Evolutionary conservation across 2,329 filamentous ascomycete species (phyloP), one percentile per base, ranked within the genome.

Genomic region (Colletotrichum liaoningense): DNA sequence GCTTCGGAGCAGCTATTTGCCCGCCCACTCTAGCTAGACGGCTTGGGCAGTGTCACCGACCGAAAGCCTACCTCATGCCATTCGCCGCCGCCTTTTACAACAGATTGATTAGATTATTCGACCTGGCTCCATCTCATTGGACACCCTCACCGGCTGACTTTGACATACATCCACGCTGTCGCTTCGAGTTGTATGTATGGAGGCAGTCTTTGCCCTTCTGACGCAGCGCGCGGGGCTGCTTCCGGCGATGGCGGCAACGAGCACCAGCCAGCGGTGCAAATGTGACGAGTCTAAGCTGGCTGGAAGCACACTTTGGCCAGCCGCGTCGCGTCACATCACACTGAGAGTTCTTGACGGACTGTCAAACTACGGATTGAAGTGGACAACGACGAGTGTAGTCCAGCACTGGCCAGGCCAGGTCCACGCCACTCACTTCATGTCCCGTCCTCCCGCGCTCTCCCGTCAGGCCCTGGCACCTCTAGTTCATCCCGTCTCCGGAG

Each of bases 41-140:
- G 55, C 46, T 30, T 38, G 63, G 33, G 52, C 59, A 66, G 60
- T 73, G 60, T 65, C 30, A 52, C 60, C 67, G 56, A 35, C 70
- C 71, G 49, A 63, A 72, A 60, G 63, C 49, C 49, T 68, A 70
- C 67, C 59, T 70, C 57, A 67, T 67, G 68, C 56, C 55, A 65
- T 55, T 72, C 65, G 49, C 55, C 60, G 70, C 49, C 69, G 64
- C 56, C 70, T 65, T 56, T 30, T 60, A 55, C 69, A 65, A 60
- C 73, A 73, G 73, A 73, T 74, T 73, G 73, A 74, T 74, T 74
- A 73, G 71, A 73, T 71, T 60, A 35, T 33, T 62, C 52, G 56
- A 35, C 56, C 30, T 65, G 67, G 56, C 56, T 14, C 5, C 12
- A 26, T 38, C 46, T 57, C 26, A 60, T 73, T 73, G 60, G 70